These are phyloP conservation scores for Amoebophrya sp. DNA, from an alignment of 169 alveolate genomes.

Conservation along the genomic window DNA sequence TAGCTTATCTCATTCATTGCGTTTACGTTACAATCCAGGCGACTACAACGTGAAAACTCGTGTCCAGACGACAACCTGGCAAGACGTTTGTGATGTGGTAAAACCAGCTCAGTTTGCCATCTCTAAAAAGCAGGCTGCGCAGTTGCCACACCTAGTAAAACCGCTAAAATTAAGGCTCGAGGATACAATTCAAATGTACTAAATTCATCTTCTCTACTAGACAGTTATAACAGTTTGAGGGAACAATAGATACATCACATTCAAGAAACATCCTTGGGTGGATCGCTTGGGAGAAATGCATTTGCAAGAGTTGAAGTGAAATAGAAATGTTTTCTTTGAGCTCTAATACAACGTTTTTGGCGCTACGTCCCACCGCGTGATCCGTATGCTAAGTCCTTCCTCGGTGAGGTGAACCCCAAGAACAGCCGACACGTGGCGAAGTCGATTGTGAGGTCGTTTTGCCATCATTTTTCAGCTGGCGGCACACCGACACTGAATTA, in stretches of 20 bases:
- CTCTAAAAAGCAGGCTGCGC: not conserved
- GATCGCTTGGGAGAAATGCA: no score
- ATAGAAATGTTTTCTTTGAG: no score
- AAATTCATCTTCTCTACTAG: no score
- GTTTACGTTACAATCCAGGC: no score
- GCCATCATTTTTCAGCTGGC: not conserved
- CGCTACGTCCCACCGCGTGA: not conserved
- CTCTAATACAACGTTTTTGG: not conserved
- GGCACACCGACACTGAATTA: no score
- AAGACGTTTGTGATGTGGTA: not conserved
- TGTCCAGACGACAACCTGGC: not conserved
- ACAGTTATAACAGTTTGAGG: no score
- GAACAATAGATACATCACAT: no score
- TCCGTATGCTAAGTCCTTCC: not conserved
- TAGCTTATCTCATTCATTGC: no score
- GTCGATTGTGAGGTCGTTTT: not conserved
- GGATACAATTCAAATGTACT: no score
- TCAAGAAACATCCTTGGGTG: no score
- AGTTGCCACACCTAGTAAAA: not conserved
- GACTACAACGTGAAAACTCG: not conserved
- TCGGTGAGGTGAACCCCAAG: not conserved
- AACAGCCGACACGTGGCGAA: not conserved
- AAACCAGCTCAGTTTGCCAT: not conserved
- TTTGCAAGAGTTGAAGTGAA: no score
- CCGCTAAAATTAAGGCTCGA: no score